Evolutionary conservation across 2,329 filamentous ascomycete genomes (phyloP), one percentile per base, ranked within the genome.

Genomic region (Fusarium globosum): DNA sequence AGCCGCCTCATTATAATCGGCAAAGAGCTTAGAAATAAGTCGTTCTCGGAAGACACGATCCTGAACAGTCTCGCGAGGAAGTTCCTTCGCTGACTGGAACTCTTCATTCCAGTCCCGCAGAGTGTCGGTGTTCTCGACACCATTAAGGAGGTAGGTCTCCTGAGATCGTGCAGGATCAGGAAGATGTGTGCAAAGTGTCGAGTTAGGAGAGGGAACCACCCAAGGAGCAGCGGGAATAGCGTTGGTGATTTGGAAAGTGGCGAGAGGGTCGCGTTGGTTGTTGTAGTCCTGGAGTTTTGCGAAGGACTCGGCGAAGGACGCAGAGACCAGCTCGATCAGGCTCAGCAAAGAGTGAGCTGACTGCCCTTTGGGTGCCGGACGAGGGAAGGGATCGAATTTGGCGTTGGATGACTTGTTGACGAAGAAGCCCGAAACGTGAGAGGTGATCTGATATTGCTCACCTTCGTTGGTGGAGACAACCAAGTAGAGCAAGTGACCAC

Each of bases 41-140:
- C 96, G 91, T 83, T 99, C 96, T 36, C 96, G 90, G 88, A 98
- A 98, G 23, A 99, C 95, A 61, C 96, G 91, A 80, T 99, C 96
- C 82, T 98, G 96, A 16, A 99, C 93, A 13, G 92, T 94, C 73
- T 98, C 96, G 80, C 95, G 96, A 39, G 96, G 95, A 72, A 99
- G 88, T 82, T 99, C 96, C 78, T 94, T 92, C 16, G 96, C 97
- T 5, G 96, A 97, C 83, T 99, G 96, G 80, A 99, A 97, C 81
- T 99, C 96, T 82, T 99, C 96, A 78, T 99, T 99, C 96, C 97
- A 99, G 82, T 99, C 96, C 66, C 96, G 91, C 72, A 99, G 86
- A 9, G 95, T 97, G 80, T 99, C 96, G 0, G 94, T 94, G 81
- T 96, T 97, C 79, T 99, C 96, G 33, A 95, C 92, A 36, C 97